Evolutionary conservation across 169 alveolate species (phyloP).

Genomic region (Plasmodium fragile): DNA sequence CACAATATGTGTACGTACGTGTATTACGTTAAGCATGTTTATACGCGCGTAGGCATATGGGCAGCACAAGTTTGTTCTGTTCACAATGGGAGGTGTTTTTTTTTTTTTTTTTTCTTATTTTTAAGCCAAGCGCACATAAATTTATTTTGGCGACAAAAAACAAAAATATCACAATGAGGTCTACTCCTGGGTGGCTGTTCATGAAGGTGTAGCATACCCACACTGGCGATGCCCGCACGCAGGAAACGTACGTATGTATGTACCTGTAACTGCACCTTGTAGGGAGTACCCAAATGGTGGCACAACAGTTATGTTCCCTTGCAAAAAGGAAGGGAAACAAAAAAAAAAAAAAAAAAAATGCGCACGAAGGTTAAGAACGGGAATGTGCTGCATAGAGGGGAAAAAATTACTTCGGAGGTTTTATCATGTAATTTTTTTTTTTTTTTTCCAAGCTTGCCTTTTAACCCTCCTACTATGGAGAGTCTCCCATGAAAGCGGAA

Average conservation of each 20-base stretch:
- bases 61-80: not conserved
- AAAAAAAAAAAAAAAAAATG: too few relatives aligned
- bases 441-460: not conserved
- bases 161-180: not conserved
- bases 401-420: not conserved
- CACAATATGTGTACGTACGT: not conserved
- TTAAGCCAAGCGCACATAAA: not conserved
- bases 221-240: not conserved
- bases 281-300: not conserved
- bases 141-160: not conserved
- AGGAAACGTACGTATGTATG: not conserved
- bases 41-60: not conserved
- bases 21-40: not conserved
- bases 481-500: not conserved
- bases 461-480: not conserved
- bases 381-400: not conserved
- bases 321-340: not conserved
- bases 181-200: not conserved
- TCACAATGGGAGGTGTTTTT: not conserved
- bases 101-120: not conserved
- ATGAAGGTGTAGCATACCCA: not conserved
- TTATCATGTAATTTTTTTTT: not conserved
- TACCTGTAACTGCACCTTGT: not conserved
- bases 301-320: not conserved
- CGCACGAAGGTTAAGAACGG: not conserved